A percentile compares a stretch with the other conserved stretches of the same genome.
Evolutionary conservation across 352 stramenopile genomes (phyloP).

Genomic region (Hyaloperonospora brassicae): DNA sequence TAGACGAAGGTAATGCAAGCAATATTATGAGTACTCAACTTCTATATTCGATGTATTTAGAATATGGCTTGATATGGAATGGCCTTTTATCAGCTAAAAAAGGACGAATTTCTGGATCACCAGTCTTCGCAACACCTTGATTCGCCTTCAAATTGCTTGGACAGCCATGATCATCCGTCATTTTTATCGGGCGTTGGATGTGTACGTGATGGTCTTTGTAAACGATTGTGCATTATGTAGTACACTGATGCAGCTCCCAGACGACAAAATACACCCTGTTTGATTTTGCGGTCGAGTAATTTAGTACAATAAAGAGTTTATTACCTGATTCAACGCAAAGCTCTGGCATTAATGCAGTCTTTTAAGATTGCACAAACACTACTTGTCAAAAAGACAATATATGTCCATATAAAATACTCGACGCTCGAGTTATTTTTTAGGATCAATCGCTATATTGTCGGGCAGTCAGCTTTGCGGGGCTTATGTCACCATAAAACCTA

Average conservation of each 20-base stretch:
- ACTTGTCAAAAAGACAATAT: neutral
- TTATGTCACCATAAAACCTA: neutral
- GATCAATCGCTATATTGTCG: too few relatives aligned
- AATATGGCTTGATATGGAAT: too few relatives aligned
- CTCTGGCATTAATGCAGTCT: neutral
- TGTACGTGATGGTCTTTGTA: neutral
- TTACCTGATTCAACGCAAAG: neutral
- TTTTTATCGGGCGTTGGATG: neutral
- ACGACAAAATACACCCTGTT: neutral
- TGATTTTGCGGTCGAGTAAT: neutral
- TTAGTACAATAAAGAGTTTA: neutral
- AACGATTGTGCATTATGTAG: neutral
- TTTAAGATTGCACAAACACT: neutral
- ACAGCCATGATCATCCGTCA: too few relatives aligned
- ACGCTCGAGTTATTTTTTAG: neutral
- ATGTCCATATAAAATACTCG: conserved; percentile 1
- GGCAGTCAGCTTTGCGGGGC: neutral
- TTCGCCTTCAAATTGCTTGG: too few relatives aligned
- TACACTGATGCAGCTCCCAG: neutral
- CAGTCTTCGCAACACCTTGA: too few relatives aligned
- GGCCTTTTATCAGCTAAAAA: too few relatives aligned
- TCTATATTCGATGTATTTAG: too few relatives aligned
- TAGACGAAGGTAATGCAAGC: too few relatives aligned
- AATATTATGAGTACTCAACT: too few relatives aligned
- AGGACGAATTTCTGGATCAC: too few relatives aligned